Conservation (phyloP, 805 yeast genomes). For the Kodamaea nitidulidarum region DNA sequence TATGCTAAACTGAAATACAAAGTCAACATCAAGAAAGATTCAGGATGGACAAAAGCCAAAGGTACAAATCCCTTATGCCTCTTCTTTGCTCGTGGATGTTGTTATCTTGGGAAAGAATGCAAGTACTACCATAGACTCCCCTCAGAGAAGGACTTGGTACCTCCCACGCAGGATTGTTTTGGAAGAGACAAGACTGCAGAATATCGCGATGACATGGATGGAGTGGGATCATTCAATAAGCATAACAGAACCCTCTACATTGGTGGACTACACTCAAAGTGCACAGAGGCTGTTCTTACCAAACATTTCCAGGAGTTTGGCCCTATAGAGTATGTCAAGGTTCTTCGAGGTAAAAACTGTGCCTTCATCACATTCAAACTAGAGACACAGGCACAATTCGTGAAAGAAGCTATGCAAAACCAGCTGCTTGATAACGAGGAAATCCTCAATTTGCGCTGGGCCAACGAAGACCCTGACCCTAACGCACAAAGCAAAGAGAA, state of each 20-base stretch:
- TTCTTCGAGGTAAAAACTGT: constrained; percentile 57
- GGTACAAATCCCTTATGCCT: constrained; percentile 60
- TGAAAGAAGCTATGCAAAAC: constrained; percentile 89
- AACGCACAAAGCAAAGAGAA: constrained; percentile 49
- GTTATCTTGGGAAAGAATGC: constrained; percentile 75
- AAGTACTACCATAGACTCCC: constrained; percentile 79
- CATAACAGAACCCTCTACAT: constrained; percentile 75
- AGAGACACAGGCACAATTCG: constrained; percentile 85
- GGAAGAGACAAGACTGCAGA: constrained; percentile 83
- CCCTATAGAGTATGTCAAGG: constrained; percentile 60
- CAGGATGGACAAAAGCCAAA: constrained; percentile 75
- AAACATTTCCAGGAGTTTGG: constrained; percentile 72
- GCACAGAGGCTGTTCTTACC: constrained; percentile 29
- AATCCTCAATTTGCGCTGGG: constrained; percentile 76
- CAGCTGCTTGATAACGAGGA: constrained; percentile 63
- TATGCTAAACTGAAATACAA: constrained; percentile 53
- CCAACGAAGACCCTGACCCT: constrained; percentile 83
- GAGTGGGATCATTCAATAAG: constrained; percentile 75
- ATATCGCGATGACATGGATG: constrained; percentile 90
- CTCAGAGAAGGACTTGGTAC: constrained; percentile 47
- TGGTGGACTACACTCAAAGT: constrained; percentile 49
- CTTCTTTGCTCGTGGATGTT: constrained; percentile 85
- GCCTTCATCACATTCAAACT: constrained; percentile 72
- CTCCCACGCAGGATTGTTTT: constrained; percentile 79
- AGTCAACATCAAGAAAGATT: constrained; percentile 57